phyloP scores from a whole-genome alignment of 1,139 yeast species.

The Taphrina confusa region DNA sequence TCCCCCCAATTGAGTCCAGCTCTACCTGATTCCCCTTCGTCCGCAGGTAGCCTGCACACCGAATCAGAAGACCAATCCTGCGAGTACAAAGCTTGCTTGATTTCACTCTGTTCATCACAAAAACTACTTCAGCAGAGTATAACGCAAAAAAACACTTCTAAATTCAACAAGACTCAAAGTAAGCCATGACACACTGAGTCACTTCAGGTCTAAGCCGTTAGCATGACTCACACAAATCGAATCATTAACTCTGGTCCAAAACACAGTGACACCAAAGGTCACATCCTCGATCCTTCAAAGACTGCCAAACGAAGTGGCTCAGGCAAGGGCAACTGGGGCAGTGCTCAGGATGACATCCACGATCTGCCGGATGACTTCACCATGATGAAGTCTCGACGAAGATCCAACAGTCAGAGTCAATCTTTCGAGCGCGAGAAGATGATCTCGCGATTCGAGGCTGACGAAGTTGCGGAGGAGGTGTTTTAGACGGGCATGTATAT shows the following conservation, averaged over 20 bases:
- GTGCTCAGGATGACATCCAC: constrained; percentile 25
- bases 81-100: too few relatives aligned
- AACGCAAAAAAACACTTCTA: too few relatives aligned
- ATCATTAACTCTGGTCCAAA: constrained; percentile 25
- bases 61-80: too few relatives aligned
- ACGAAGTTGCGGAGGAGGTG: constrained; percentile 25
- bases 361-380: constrained; percentile 22
- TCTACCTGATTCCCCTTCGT: background rate
- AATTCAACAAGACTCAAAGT: too few relatives aligned
- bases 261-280: constrained; percentile 33
- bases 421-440: constrained; percentile 27
- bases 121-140: too few relatives aligned
- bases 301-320: constrained; percentile 24
- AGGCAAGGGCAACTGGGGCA: constrained; percentile 34
- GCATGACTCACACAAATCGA: constrained; percentile 25
- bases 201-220: too few relatives aligned
- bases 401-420: constrained; percentile 26
- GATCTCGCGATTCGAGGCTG: constrained; percentile 27
- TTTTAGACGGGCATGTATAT: too few relatives aligned
- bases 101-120: too few relatives aligned
- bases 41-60: too few relatives aligned
- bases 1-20: background rate
- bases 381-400: constrained; percentile 28
- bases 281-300: constrained; percentile 28
- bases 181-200: too few relatives aligned